phyloP scores from a whole-genome alignment of 805 yeast species.

The Candida railenensis region DNA sequence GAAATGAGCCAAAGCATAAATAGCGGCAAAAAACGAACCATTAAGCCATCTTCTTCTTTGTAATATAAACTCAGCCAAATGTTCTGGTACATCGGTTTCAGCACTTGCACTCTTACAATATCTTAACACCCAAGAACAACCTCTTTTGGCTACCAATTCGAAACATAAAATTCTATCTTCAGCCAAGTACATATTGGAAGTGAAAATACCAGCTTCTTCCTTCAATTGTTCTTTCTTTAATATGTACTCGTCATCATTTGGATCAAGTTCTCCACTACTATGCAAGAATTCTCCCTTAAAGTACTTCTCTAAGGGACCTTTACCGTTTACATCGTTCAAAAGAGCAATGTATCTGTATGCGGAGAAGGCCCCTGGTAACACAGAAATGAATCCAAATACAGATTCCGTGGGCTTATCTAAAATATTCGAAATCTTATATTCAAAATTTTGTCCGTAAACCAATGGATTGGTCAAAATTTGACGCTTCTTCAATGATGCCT shows the following conservation, averaged over 20 bases:
- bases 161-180: slow-evolving; percentile 69
- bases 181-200: slow-evolving; percentile 68
- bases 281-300: slow-evolving; percentile 64
- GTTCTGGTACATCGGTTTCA: slow-evolving; percentile 68
- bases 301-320: slow-evolving; percentile 62
- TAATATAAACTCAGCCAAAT: slow-evolving; percentile 58
- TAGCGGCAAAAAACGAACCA: slow-evolving; percentile 68
- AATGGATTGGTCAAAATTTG: slow-evolving; percentile 56
- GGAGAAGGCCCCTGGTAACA: slow-evolving; percentile 68
- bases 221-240: slow-evolving; percentile 34
- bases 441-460: slow-evolving; percentile 66
- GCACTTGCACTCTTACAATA: slow-evolving; percentile 64
- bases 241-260: slow-evolving; percentile 50
- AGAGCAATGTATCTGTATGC: slow-evolving; percentile 62
- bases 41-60: slow-evolving; percentile 71
- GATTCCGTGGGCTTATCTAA: slow-evolving; percentile 68
- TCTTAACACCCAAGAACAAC: slow-evolving; percentile 58
- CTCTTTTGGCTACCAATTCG: slow-evolving; percentile 59
- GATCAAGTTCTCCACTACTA: slow-evolving; percentile 57
- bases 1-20: slow-evolving; percentile 55
- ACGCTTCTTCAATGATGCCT: slow-evolving; percentile 50
- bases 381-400: slow-evolving; percentile 62
- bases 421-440: slow-evolving; percentile 65
- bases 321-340: slow-evolving; percentile 51
- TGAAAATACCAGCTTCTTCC: slow-evolving; percentile 54